These are phyloP conservation scores for Wallemia ichthyophaga DNA, from an alignment of 1,284 basidiomycete genomes.

Conservation along the genomic window DNA sequence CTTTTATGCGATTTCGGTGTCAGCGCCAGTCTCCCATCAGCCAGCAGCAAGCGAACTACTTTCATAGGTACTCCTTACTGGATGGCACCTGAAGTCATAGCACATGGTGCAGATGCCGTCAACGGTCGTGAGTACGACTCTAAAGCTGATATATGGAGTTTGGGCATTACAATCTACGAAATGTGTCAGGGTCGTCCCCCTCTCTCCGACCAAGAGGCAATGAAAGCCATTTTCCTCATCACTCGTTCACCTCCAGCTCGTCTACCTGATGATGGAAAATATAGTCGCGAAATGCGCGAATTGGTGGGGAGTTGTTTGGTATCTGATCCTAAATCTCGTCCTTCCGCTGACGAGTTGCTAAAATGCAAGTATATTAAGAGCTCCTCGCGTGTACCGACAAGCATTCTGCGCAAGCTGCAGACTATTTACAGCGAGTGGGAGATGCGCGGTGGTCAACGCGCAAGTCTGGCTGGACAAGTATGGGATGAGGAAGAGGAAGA, in stretches of 20 bases:
- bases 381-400: conserved; percentile 33
- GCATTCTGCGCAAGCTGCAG: conserved; percentile 55
- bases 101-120: conserved; percentile 31
- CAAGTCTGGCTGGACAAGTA: conserved; percentile 40
- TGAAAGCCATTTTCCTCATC: conserved; percentile 72
- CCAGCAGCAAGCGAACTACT: conserved; percentile 68
- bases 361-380: conserved; percentile 84
- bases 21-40: conserved; percentile 61
- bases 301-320: conserved; percentile 62
- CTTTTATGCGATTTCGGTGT: conserved; percentile 93
- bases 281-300: conserved; percentile 57
- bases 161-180: conserved; percentile 82
- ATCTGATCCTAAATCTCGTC: conserved; percentile 50
- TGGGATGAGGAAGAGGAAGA: conserved; percentile 21
- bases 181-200: conserved; percentile 85
- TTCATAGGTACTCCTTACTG: conserved; percentile 89
- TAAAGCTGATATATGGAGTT: conserved; percentile 86
- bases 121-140: conserved; percentile 41
- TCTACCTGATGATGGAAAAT: conserved; percentile 37
- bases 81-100: conserved; percentile 96
- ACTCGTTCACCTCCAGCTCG: conserved; percentile 59
- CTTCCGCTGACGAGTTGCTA: conserved; percentile 59
- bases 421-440: conserved; percentile 42
- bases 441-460: conserved; percentile 45
- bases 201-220: conserved; percentile 53